Evolutionary conservation across 192 early-diverging fungal species (phyloP), one percentile per base, ranked within the genome.

Genomic region (Mycoemilia scoparia): DNA sequence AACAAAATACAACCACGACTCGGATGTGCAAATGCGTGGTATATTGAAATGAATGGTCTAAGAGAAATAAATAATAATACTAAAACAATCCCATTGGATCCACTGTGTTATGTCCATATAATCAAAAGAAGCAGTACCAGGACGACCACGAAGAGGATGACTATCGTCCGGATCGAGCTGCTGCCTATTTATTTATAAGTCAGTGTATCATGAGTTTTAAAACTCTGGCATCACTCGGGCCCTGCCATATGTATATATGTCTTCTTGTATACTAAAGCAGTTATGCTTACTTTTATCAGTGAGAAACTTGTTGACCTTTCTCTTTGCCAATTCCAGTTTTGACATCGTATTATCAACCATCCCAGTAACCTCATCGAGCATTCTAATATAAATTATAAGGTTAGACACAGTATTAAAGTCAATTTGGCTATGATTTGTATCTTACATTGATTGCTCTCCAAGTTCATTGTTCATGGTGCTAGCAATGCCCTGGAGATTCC

Each of bases 401-500:
- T n/a, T n/a, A n/a, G n/a, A n/a, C n/a, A n/a, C n/a, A n/a, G n/a
- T n/a, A n/a, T n/a, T n/a, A n/a, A n/a, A n/a, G n/a, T n/a, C n/a
- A n/a, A n/a, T n/a, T n/a, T n/a, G n/a, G n/a, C n/a, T n/a, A n/a
- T n/a, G n/a, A n/a, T n/a, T n/a, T n/a, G n/a, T n/a, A n/a, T n/a
- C n/a, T n/a, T n/a, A n/a, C 5, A 62, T 51, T 8, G 59, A 49
- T 37, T 64, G 60, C 36, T 32, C 38, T 25, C 57, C 60, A 12
- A 64, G 54, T 47, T 64, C 60, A 4, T 49, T 64, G 43, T 64
- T 64, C 50, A 64, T 57, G 0, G 54, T 57, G 26, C 43, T 30
- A 2, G 60, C 60, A 38, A 64, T 64, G 15, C 54, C 60, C 12
- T 57, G 54, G 26, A 64, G 38, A 24, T 64, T 64, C 36, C 60